Base-by-base conservation (phyloP, 352 stramenopile species). In the Saprolegnia diclina region DNA sequence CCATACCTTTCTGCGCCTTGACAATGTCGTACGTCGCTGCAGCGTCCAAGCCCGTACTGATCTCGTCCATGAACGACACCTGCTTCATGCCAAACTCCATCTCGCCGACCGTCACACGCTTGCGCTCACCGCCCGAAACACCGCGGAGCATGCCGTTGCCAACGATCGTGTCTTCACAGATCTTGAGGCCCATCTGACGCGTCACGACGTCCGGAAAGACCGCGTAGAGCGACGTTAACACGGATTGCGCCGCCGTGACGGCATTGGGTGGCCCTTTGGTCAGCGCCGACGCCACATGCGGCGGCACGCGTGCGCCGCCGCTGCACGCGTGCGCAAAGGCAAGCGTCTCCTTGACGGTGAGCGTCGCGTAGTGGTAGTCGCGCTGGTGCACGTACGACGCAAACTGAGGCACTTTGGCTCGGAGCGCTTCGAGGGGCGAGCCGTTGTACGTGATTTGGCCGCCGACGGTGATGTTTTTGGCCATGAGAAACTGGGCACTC, bases 31-130 rank as follows among this genome's bases (percentile, higher is more conserved):
- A 88, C 24, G 83, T 73, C 7, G 80, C 81, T 1, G 79, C 81
- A 13, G 73, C 78, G 70, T 89, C 80, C 29, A 89, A 72, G 2
- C 79, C 79, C n/a, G 79, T 87, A 40, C 72, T 80, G 74, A 90
- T 86, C 64, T 90, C 79, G 77, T 97, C 88, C 72, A 97, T 76
- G 38, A 97, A 55, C 11, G 92, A 78, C 19, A 94, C 79, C 16
- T 76, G 72, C 53, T 87, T 85, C 71, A 92, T 76, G 1, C 81
- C 92, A 5, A 96, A 82, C 64, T 94, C 74, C 84, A 89, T 87
- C 56, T 94, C 82, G 37, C 80, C 83, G 4, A 74, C 83, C 6
- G 85, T 93, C 48, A 92, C 81, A 57, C 86, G 85, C 73, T 90
- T 90, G n/a, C 82, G 76, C 53, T 94, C 80, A 4, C 85, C 85